Base-by-base conservation (phyloP, 139 green algal species). In the Chlorella sorokiniana region DNA sequence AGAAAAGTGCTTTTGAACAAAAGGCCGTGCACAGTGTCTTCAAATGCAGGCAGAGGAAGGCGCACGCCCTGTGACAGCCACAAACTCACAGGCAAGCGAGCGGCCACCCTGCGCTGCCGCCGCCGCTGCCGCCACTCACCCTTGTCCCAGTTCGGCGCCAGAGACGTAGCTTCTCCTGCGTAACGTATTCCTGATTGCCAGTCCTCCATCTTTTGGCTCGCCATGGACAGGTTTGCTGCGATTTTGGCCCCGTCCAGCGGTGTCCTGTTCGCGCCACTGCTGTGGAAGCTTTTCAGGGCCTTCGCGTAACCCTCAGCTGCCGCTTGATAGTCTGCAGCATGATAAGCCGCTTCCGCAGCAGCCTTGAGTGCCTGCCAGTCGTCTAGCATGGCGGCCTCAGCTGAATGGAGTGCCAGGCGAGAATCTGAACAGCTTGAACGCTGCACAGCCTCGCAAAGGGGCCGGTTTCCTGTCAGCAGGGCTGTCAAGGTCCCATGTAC, bases 71-170 rank as follows among this genome's bases (percentile, higher is more conserved):
- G n/a, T n/a, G n/a, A n/a, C n/a, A n/a, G n/a, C n/a, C n/a, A n/a
- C n/a, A n/a, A n/a, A n/a, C n/a, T n/a, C n/a, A n/a, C n/a, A n/a
- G n/a, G n/a, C n/a, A n/a, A n/a, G n/a, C n/a, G n/a, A n/a, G n/a
- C n/a, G n/a, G n/a, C n/a, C n/a, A n/a, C n/a, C n/a, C n/a, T n/a
- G n/a, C n/a, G n/a, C n/a, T n/a, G n/a, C n/a, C n/a, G n/a, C n/a
- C 65, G 35, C 25, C 65, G 22, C 14, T 44, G 37, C 14, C 8
- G 65, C 14, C 0, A 22, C 45, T 33, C 33, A 78, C 70, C 70
- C n/a, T 78, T 78, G 29, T 78, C 70, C 70, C 70, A 78, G 45
- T 65, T 27, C 3, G 70, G 70, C 14, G 29, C 23, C 27, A 65
- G n/a, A 0, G 23, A 40, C 10, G n/a, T 2, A 20, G 70, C 45